A percentile compares a stretch with the other conserved stretches of the same genome.
Evolutionary conservation across 345 rosid genomes (phyloP).

Genomic region (Aurinia saxatilis): DNA sequence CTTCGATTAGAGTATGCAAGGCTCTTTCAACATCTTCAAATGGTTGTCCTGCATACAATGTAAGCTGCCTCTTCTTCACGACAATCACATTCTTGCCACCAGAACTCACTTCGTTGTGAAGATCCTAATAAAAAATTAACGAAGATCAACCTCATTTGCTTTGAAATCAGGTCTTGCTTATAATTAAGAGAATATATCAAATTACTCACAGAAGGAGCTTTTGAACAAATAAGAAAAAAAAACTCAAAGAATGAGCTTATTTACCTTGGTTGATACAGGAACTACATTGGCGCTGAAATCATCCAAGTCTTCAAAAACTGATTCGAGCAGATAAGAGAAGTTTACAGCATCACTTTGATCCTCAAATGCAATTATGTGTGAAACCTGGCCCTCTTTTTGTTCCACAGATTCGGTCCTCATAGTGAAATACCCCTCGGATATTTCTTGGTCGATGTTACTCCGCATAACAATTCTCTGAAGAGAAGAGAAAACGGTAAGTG

Average conservation of each 20-base stretch:
- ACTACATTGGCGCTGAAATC: constrained; percentile 55
- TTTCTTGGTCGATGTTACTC: constrained; percentile 44
- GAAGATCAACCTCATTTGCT: not conserved
- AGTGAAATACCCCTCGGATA: constrained; percentile 46
- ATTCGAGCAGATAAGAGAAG: constrained; percentile 63
- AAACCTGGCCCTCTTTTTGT: constrained; percentile 21
- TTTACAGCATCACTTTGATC: constrained; percentile 71
- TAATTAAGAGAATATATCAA: not conserved
- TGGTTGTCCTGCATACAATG: constrained; percentile 72
- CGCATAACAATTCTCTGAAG: constrained; percentile 62
- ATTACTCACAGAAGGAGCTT: no score
- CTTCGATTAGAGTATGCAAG: constrained; percentile 42
- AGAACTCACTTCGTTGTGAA: constrained; percentile 39
- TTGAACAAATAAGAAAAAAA: no score
- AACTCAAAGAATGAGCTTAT: constrained; percentile 2
- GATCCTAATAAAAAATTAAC: constrained; percentile 41
- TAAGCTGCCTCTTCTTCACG: constrained; percentile 67
- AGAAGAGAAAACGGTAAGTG: not conserved
- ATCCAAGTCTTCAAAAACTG: constrained; percentile 59
- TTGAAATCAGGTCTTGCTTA: not conserved
- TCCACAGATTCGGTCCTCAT: constrained; percentile 28
- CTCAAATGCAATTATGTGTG: constrained; percentile 62
- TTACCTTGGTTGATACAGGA: constrained; percentile 54
- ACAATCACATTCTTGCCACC: constrained; percentile 46
- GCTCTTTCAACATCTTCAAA: constrained; percentile 63